Conservation (phyloP, 495 filamentous ascomycete genomes). For the Talaromyces stipitatus region DNA sequence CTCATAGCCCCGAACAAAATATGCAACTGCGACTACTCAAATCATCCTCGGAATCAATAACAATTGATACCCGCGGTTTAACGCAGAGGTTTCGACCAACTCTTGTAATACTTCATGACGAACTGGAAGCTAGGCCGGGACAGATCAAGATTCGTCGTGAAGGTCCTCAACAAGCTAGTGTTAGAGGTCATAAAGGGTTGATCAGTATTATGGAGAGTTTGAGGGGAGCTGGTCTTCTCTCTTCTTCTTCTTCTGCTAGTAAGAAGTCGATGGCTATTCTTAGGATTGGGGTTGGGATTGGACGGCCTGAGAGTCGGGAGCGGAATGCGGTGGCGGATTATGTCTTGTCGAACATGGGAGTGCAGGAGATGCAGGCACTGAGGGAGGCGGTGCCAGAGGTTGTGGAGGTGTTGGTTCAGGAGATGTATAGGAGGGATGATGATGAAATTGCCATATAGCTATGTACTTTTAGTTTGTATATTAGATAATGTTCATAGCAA, state of each 20-base stretch:
- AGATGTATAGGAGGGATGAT: constrained; percentile 26
- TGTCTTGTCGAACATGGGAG: constrained; percentile 58
- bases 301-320: constrained; percentile 53
- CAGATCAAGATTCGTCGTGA: constrained; percentile 52
- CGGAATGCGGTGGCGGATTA: constrained; percentile 51
- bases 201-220: constrained; percentile 54
- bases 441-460: constrained; percentile 7
- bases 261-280: constrained; percentile 28
- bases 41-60: neutral
- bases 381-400: constrained; percentile 42
- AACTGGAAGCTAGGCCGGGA: constrained; percentile 64
- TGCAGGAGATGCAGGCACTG: constrained; percentile 41
- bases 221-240: constrained; percentile 24
- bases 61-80: constrained; percentile 23
- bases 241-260: neutral
- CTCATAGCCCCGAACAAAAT: neutral
- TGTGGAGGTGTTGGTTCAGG: constrained; percentile 39
- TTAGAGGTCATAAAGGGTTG: constrained; percentile 72
- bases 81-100: constrained; percentile 25
- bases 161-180: constrained; percentile 42
- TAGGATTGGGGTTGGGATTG: constrained; percentile 65
- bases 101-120: constrained; percentile 76
- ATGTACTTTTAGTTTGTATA: neutral
- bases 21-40: neutral
- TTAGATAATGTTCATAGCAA: neutral